These are phyloP conservation scores for Sphagnum tenellum DNA, from an alignment of 225 moss, liverwort and hornwort species.

Conservation along the genomic window DNA sequence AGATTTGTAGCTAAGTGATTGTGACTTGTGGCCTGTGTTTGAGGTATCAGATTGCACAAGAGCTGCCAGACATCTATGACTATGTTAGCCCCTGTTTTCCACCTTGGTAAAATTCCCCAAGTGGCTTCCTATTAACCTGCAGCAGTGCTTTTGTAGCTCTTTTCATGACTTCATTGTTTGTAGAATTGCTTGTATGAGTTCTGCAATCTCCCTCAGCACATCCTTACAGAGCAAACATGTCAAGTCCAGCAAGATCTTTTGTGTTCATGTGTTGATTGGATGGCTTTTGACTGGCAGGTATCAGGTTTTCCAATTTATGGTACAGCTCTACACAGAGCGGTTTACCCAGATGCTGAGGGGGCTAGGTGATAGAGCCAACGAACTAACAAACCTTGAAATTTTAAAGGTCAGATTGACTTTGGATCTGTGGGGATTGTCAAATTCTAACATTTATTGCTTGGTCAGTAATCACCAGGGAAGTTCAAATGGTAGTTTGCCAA, in stretches of 20 bases:
- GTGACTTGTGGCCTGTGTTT: background rate
- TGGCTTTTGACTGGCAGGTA: conserved; percentile 40
- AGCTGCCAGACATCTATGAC: conserved; percentile 94
- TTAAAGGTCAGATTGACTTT: conserved; percentile 46
- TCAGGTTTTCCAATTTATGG: conserved; percentile 91
- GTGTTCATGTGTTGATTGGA: background rate
- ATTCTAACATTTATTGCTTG: too few relatives aligned
- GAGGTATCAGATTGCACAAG: conserved; percentile 66
- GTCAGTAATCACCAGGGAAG: too few relatives aligned
- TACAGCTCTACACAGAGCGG: conserved; percentile 96
- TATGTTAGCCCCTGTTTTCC: conserved; percentile 94
- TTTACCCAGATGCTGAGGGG: conserved; percentile 97
- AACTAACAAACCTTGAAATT: conserved; percentile 82
- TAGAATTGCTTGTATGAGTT: too few relatives aligned
- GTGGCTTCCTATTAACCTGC: too few relatives aligned
- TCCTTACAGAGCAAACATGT: too few relatives aligned
- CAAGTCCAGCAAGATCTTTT: background rate
- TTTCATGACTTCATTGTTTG: too few relatives aligned
- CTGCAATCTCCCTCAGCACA: too few relatives aligned
- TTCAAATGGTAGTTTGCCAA: too few relatives aligned
- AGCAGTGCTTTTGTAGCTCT: too few relatives aligned
- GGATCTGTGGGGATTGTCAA: too few relatives aligned
- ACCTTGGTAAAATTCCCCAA: conserved; percentile 39
- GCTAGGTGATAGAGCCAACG: conserved; percentile 86
- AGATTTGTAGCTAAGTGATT: too few relatives aligned